Percentiles rank a stretch among this genome's conserved stretches.
Conservation (phyloP, 106 monocot species). For the Dendrobium chrysotoxum region DNA sequence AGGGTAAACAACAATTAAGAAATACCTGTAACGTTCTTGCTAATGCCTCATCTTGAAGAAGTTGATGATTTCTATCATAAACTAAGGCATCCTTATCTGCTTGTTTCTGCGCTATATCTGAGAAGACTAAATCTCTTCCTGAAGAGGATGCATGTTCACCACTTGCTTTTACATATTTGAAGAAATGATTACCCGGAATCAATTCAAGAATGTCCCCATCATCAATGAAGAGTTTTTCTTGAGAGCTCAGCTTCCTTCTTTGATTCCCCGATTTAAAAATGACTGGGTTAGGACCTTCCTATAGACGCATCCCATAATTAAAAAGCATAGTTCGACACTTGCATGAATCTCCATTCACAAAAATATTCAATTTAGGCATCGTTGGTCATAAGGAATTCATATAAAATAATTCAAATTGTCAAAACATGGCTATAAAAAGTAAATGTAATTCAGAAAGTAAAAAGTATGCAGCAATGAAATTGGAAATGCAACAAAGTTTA, state of each 20-base stretch:
- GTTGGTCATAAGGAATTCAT: not conserved
- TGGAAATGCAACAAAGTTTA: not conserved
- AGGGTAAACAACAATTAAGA: not conserved
- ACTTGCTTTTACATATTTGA: constrained; percentile 44
- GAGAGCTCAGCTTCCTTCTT: constrained; percentile 46
- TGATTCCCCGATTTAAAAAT: constrained; percentile 35
- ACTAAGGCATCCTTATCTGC: constrained; percentile 14
- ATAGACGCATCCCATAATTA: constrained; percentile 11
- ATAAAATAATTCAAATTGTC: not conserved
- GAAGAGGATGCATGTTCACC: constrained; percentile 20
- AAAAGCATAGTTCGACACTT: not conserved
- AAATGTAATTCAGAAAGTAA: not conserved
- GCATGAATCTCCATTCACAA: not conserved
- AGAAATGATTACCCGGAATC: constrained; percentile 70
- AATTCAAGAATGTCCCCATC: constrained; percentile 84
- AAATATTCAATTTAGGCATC: not conserved
- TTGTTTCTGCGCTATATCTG: constrained; percentile 23
- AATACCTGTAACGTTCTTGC: constrained; percentile 44
- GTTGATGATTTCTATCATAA: constrained; percentile 31
- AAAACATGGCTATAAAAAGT: not conserved
- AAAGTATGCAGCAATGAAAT: not conserved
- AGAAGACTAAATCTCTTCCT: constrained; percentile 10
- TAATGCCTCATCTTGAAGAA: constrained; percentile 33
- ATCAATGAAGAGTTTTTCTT: constrained; percentile 40
- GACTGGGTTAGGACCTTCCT: constrained; percentile 93